phyloP scores from a whole-genome alignment of 805 yeast species.

The Myxozyma mucilagina region DNA sequence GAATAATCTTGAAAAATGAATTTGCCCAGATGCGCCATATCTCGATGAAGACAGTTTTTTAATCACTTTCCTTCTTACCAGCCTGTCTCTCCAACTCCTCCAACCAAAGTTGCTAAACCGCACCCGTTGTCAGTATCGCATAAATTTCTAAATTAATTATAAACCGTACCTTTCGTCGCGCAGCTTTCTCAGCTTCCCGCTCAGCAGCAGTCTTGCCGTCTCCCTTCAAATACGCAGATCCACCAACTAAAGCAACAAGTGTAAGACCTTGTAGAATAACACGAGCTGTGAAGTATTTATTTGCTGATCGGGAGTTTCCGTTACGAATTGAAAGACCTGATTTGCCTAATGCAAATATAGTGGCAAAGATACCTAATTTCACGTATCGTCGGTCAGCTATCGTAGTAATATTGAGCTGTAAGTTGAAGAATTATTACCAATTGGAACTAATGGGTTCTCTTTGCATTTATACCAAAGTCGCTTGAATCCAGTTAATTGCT shows the following conservation, averaged over 20 bases:
- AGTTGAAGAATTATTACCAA: constrained; percentile 55
- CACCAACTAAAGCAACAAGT: constrained; percentile 69
- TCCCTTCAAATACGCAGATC: constrained; percentile 62
- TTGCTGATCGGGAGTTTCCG: constrained; percentile 70
- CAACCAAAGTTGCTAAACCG: constrained; percentile 69
- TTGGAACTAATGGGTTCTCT: constrained; percentile 79
- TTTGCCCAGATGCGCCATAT: no score
- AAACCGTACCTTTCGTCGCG: constrained; percentile 23
- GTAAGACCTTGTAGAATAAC: constrained; percentile 78
- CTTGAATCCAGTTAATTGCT: constrained; percentile 43
- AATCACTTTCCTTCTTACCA: not conserved
- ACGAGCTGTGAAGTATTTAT: constrained; percentile 79
- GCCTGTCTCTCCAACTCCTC: constrained; percentile 57
- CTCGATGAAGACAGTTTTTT: not conserved
- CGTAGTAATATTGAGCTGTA: not conserved
- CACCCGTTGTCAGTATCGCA: not conserved
- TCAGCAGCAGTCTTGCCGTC: constrained; percentile 51
- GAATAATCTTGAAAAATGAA: no score
- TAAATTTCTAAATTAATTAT: no score
- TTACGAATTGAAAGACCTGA: constrained; percentile 71
- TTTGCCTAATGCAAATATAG: constrained; percentile 51
- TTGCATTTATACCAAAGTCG: constrained; percentile 60
- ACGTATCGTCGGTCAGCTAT: not conserved
- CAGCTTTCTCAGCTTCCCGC: constrained; percentile 23
- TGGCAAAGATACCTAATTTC: constrained; percentile 17